A percentile compares a stretch with the other conserved stretches of the same genome.
These are phyloP conservation scores for Mucor lusitanicus DNA, from an alignment of 371 early-diverging fungal species.

Conservation along the genomic window DNA sequence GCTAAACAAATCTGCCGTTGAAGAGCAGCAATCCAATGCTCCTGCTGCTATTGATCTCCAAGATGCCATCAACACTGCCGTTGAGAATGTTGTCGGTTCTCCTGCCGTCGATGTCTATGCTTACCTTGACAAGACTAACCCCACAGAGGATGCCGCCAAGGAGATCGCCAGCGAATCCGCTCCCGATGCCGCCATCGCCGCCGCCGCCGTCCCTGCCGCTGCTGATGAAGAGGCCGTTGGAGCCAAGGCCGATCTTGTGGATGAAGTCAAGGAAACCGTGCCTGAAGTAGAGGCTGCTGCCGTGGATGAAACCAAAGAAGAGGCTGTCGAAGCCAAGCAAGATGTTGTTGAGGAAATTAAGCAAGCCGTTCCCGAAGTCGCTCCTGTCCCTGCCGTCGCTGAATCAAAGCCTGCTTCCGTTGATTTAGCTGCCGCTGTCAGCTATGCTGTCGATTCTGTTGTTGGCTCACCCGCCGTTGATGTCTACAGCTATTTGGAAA, in stretches of 20 bases:
- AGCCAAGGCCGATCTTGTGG: slow-evolving; percentile 5
- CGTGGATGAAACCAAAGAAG: slow-evolving; percentile 24
- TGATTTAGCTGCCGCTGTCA: slow-evolving; percentile 2
- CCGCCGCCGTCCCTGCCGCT: not conserved
- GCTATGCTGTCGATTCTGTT: slow-evolving; percentile 25
- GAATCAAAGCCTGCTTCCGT: slow-evolving; percentile 3
- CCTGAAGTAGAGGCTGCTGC: slow-evolving; percentile 11
- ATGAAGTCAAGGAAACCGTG: slow-evolving; percentile 11
- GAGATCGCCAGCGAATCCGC: slow-evolving; percentile 5
- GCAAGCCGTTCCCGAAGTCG: slow-evolving; percentile 13
- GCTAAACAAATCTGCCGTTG: not conserved
- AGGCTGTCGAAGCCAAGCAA: slow-evolving; percentile 25
- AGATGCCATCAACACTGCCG: slow-evolving; percentile 16
- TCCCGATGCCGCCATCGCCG: not conserved
- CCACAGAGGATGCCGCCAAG: not conserved
- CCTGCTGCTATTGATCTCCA: slow-evolving; percentile 10
- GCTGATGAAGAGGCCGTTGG: slow-evolving; percentile 3
- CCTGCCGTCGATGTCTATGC: slow-evolving; percentile 9
- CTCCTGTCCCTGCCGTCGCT: not conserved
- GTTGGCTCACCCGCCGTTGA: slow-evolving; percentile 25
- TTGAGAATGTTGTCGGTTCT: slow-evolving; percentile 18
- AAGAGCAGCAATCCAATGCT: not conserved
- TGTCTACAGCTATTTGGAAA: slow-evolving; percentile 26
- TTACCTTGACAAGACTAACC: not conserved
- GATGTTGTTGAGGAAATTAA: slow-evolving; percentile 18